Percentiles rank a stretch among this genome's conserved stretches.
Conservation (phyloP, 768 basidiomycete species). For the Lyophyllum shimeji region DNA sequence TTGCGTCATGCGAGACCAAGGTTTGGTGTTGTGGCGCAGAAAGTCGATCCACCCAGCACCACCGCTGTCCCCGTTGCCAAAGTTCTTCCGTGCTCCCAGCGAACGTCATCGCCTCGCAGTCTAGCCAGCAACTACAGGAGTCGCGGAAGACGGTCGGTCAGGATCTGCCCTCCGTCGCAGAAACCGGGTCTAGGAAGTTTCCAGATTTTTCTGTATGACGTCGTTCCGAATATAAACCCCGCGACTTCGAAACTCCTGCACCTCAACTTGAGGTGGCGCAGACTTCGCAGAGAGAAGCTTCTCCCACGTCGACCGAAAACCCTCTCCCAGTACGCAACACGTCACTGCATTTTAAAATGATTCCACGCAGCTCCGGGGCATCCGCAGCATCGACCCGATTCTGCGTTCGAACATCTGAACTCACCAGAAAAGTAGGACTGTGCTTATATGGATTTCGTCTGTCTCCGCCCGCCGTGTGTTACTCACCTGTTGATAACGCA, state of each 20-base stretch:
- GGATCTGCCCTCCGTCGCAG: not conserved
- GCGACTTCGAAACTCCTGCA: not conserved
- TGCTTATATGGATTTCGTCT: too few species aligned
- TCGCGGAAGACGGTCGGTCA: not conserved
- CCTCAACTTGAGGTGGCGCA: not conserved
- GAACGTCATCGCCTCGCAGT: too few species aligned
- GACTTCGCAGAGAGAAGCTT: not conserved
- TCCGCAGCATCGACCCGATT: too few species aligned
- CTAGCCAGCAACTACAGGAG: not conserved
- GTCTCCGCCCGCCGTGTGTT: too few species aligned
- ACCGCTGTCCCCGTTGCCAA: not conserved
- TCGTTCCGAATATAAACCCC: not conserved
- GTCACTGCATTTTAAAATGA: too few species aligned
- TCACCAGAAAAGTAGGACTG: too few species aligned
- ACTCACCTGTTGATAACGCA: too few species aligned
- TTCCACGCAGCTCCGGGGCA: too few species aligned
- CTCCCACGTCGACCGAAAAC: too few species aligned
- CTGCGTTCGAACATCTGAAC: too few species aligned
- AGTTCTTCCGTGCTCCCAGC: not conserved
- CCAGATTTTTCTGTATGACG: not conserved
- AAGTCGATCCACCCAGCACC: not conserved
- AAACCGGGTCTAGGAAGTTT: not conserved
- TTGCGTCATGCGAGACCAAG: not conserved
- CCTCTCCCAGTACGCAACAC: too few species aligned
- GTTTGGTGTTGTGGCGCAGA: not conserved